These are phyloP conservation scores for Theileria parva DNA, from an alignment of 169 alveolate species.

Conservation along the genomic window DNA sequence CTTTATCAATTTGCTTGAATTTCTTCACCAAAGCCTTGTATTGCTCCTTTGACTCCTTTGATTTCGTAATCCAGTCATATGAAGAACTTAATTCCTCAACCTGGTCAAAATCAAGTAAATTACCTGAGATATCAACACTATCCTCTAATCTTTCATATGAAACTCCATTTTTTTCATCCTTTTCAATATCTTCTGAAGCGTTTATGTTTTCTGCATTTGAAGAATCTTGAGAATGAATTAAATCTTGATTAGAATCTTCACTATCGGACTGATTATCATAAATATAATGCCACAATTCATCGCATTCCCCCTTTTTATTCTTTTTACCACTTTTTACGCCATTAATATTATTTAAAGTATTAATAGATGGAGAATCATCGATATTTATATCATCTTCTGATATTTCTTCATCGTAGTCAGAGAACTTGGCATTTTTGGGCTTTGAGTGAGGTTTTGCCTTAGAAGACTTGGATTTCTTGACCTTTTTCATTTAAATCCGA, in stretches of 20 bases:
- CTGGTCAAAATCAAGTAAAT: slow-evolving; percentile 12
- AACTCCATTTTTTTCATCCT: neutral
- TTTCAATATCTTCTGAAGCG: neutral
- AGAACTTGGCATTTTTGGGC: slow-evolving; percentile 10
- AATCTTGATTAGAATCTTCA: slow-evolving; percentile 7
- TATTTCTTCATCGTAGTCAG: slow-evolving; percentile 46
- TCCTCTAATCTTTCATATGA: slow-evolving; percentile 37
- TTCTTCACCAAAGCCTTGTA: slow-evolving; percentile 22
- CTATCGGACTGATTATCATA: slow-evolving; percentile 17
- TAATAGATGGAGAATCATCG: slow-evolving; percentile 18
- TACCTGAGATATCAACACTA: slow-evolving; percentile 23
- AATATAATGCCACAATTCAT: slow-evolving; percentile 56
- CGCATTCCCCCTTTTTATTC: slow-evolving; percentile 22
- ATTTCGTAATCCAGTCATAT: slow-evolving; percentile 36
- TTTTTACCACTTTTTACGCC: neutral
- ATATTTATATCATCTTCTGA: slow-evolving; percentile 48
- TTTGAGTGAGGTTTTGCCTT: neutral
- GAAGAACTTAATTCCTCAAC: neutral
- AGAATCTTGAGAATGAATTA: neutral
- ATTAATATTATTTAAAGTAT: neutral
- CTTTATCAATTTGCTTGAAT: slow-evolving; percentile 48
- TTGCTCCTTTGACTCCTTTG: slow-evolving; percentile 21
- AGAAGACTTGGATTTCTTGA: neutral
- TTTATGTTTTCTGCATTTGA: neutral
- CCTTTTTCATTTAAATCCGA: slow-evolving; percentile 13